These are phyloP conservation scores for Gentiana dahurica DNA, from an alignment of 257 asterid genomes.

Conservation along the genomic window DNA sequence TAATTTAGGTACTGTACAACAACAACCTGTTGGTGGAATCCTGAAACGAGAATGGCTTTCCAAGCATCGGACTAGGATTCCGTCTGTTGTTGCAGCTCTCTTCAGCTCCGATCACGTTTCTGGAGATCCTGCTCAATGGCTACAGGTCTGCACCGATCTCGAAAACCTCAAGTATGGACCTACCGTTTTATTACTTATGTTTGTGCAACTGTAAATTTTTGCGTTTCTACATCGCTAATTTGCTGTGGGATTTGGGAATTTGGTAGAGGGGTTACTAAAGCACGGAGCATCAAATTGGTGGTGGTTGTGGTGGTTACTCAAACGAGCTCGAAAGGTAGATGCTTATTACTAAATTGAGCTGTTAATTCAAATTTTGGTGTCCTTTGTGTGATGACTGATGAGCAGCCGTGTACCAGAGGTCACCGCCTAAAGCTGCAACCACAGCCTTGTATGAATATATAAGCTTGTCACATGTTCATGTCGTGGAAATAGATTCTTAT, in stretches of 20 bases:
- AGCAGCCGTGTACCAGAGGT: too few relatives aligned
- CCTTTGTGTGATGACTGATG: too few relatives aligned
- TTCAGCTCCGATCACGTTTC: conserved; percentile 57
- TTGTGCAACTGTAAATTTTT: background rate
- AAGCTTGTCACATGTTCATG: too few relatives aligned
- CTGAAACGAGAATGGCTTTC: conserved; percentile 72
- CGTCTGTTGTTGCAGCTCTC: conserved; percentile 76
- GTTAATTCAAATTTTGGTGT: background rate
- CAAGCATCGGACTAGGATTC: conserved; percentile 90
- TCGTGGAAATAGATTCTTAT: too few relatives aligned
- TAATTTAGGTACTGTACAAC: conserved; percentile 10
- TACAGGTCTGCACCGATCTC: conserved; percentile 85
- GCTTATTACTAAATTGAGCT: conserved; percentile 5
- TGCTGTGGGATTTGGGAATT: background rate
- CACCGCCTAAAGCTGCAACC: too few relatives aligned
- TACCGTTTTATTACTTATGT: background rate
- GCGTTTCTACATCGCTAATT: background rate
- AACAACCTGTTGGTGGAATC: conserved; percentile 42
- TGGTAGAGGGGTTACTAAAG: conserved; percentile 58
- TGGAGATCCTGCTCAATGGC: conserved; percentile 97
- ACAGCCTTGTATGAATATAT: too few relatives aligned
- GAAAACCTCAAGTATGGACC: conserved; percentile 71
- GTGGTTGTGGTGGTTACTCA: conserved; percentile 53
- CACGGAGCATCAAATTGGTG: conserved; percentile 75
- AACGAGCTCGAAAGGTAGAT: conserved; percentile 56